phyloP scores from a whole-genome alignment of 805 yeast species.

The Yamadazyma philogaea region DNA sequence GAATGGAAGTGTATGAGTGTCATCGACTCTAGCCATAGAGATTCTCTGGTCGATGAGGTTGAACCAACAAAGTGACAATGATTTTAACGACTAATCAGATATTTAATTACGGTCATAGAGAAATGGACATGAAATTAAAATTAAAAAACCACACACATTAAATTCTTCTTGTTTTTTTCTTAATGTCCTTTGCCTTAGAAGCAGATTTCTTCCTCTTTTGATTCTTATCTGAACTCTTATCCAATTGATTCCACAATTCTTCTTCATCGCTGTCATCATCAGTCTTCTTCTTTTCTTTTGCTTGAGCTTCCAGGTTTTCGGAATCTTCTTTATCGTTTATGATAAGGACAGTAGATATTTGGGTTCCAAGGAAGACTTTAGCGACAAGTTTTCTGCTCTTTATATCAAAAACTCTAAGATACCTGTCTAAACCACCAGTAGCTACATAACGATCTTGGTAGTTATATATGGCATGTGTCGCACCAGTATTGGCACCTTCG shows the following conservation, averaged over 20 bases:
- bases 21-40: conserved; percentile 26
- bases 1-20: conserved; percentile 92
- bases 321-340: conserved; percentile 44
- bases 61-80: neutral
- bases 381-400: conserved; percentile 56
- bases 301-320: conserved; percentile 23
- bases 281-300: conserved; percentile 20
- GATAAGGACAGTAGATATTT: conserved; percentile 52
- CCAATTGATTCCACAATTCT: conserved; percentile 40
- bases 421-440: conserved; percentile 86
- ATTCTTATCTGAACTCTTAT: conserved; percentile 12
- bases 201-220: neutral
- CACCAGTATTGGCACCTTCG: conserved; percentile 54
- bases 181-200: conserved; percentile 8
- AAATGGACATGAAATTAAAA: neutral
- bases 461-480: conserved; percentile 66
- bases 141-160: conserved; percentile 1
- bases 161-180: conserved; percentile 25
- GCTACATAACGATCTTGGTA: conserved; percentile 47
- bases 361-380: conserved; percentile 75
- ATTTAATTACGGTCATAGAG: neutral
- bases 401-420: conserved; percentile 71
- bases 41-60: conserved; percentile 11
- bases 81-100: conserved; percentile 11
- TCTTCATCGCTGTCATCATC: conserved; percentile 33